Percentiles rank a stretch among this genome's conserved stretches.
phyloP scores from a whole-genome alignment of 176 grass and related monocot genomes.

The Leersia perrieri region DNA sequence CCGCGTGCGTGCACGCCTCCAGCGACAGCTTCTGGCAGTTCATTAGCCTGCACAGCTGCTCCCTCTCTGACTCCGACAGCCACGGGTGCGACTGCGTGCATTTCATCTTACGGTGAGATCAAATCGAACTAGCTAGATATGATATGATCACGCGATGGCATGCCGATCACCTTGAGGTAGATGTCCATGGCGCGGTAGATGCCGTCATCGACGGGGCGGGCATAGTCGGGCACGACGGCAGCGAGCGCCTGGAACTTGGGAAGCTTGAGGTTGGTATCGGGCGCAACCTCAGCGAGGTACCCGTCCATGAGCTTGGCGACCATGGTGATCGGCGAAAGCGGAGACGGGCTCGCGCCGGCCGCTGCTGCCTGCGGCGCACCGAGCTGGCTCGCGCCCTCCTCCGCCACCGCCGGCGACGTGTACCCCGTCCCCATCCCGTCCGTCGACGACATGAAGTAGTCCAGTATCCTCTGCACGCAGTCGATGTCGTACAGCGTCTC shows the following conservation, averaged over 20 bases:
- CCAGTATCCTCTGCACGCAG: conserved; percentile 79
- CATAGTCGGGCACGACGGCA: conserved; percentile 61
- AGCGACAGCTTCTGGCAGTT: conserved; percentile 80
- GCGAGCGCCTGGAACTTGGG: conserved; percentile 80
- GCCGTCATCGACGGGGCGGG: conserved; percentile 61
- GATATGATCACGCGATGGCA: background rate
- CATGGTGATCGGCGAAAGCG: conserved; percentile 51
- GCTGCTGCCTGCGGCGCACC: conserved; percentile 15
- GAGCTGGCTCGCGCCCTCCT: conserved; percentile 38
- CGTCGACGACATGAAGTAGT: conserved; percentile 73
- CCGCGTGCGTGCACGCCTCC: conserved; percentile 71
- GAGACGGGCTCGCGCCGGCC: conserved; percentile 36
- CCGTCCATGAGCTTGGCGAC: conserved; percentile 82
- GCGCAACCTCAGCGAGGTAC: conserved; percentile 72
- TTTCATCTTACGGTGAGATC: background rate
- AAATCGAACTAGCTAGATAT: no score
- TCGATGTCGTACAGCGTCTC: conserved; percentile 86
- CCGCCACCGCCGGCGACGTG: conserved; percentile 42
- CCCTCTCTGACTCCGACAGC: conserved; percentile 67
- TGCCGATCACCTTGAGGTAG: conserved; percentile 68
- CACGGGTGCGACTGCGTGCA: conserved; percentile 56
- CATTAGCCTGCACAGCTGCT: conserved; percentile 76
- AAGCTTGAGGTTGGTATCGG: conserved; percentile 76
- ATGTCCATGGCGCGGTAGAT: conserved; percentile 78
- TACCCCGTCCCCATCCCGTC: conserved; percentile 43